Conservation (phyloP, 768 basidiomycete genomes). For the Mycena epipterygia region DNA sequence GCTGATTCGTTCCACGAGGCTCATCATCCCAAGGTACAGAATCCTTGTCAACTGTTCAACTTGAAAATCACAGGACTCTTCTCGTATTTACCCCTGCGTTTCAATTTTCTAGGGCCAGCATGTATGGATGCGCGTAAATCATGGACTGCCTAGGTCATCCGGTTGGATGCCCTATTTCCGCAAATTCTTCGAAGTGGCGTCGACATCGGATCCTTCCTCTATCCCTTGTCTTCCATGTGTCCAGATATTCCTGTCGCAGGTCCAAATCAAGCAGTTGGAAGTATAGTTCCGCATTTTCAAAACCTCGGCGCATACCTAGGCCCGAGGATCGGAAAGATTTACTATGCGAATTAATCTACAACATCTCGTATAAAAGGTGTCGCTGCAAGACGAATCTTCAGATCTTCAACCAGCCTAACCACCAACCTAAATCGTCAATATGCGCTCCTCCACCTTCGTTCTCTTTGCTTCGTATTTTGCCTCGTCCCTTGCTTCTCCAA, state of each 20-base stretch:
- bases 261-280: background rate
- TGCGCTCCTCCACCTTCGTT: conserved; percentile 28
- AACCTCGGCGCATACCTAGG: conserved; percentile 8
- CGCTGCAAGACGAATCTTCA: background rate
- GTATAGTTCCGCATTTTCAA: conserved; percentile 12
- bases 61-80: background rate
- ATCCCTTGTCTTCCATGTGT: conserved; percentile 14
- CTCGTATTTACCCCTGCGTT: conserved; percentile 11
- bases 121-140: background rate
- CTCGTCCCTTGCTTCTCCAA: conserved; percentile 15
- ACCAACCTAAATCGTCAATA: too few species aligned
- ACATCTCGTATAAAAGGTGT: conserved; percentile 7
- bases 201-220: background rate
- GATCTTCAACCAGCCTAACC: conserved; percentile 1
- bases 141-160: conserved; percentile 19
- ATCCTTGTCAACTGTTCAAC: background rate
- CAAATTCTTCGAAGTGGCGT: background rate
- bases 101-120: background rate
- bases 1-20: background rate
- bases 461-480: conserved; percentile 23
- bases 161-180: background rate
- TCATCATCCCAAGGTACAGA: background rate
- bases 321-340: conserved; percentile 2
- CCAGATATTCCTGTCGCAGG: background rate
- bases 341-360: background rate